Conservation (phyloP, 2,329 filamentous ascomycete species). For the Colletotrichum lupini region DNA sequence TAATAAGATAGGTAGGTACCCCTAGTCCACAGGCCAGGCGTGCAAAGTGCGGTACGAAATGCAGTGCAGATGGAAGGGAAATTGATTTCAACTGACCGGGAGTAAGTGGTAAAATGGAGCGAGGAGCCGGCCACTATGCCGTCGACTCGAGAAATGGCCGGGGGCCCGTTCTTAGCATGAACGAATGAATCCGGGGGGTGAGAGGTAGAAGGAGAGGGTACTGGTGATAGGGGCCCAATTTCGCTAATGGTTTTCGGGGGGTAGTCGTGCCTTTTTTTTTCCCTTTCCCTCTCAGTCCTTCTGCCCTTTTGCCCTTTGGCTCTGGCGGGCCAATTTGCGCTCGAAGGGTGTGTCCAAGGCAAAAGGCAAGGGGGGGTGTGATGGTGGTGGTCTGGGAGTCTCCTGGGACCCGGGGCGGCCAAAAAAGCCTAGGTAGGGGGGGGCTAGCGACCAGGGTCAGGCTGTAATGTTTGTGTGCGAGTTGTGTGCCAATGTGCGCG, state of each 20-base stretch:
- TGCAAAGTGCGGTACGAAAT: background rate
- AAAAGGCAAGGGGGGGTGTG: background rate
- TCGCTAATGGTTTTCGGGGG: conserved; percentile 49
- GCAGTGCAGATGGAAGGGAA: conserved; percentile 5
- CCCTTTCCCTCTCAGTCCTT: background rate
- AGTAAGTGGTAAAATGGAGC: conserved; percentile 30
- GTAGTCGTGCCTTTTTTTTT: conserved; percentile 39
- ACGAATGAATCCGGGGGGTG: conserved; percentile 44
- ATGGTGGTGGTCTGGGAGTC: conserved; percentile 12
- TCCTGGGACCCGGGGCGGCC: conserved; percentile 17
- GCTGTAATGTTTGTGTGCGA: background rate
- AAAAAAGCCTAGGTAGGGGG: conserved; percentile 18
- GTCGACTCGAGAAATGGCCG: conserved; percentile 29
- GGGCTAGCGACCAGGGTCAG: conserved; percentile 14
- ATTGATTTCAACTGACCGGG: conserved; percentile 30
- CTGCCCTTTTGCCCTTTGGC: background rate
- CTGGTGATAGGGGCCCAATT: conserved; percentile 50
- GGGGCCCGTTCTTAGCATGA: conserved; percentile 47
- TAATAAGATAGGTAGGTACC: conserved; percentile 12
- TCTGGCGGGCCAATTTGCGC: conserved; percentile 30
- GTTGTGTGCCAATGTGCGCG: background rate
- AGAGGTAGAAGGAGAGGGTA: conserved; percentile 41
- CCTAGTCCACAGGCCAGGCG: conserved; percentile 25
- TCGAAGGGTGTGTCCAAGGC: conserved; percentile 15
- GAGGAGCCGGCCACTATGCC: conserved; percentile 35